Evolutionary conservation across 2,329 filamentous ascomycete genomes (phyloP), one percentile per base, ranked within the genome.

Genomic region (Zymoseptoria ardabiliae): DNA sequence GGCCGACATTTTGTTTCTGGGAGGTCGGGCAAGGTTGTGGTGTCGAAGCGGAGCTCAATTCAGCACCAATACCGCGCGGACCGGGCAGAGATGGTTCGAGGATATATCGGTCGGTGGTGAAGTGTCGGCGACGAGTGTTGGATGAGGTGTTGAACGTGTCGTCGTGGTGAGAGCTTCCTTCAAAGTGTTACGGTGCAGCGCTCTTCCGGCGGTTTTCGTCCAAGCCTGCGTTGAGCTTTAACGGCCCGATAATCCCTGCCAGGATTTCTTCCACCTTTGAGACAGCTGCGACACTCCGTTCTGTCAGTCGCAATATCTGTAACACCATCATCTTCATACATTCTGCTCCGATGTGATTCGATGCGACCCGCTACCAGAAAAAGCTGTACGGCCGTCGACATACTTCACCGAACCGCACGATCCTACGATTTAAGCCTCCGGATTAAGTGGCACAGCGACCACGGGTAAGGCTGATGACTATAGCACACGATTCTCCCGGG

Each of bases 1-100:
- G 63, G 82, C 80, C 74, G 82, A 81, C 82, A 84, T 85, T 73
- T 75, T 79, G 35, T 45, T 45, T 45, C 17, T 45, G 35, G 35
- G 35, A 45, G 35, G 35, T 45, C 35, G 35, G 35, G 17, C 5
- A 17, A 41, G 17, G 35, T 41, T 11, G 35, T 45, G 17, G 35
- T 45, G 35, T n/a, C 6, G 35, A n/a, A 45, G 35, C 13, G 35
- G 35, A 45, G 35, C 35, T 45, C 11, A 45, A 45, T 45, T 45
- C 35, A 45, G 17, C 35, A 45, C 35, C 35, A 45, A 45, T n/a
- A 45, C 35, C 35, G 35, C 35, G 35, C 35, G 35, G 13, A 45
- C 35, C 35, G 13, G 35, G 35, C 35, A 45, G 35, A 45, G 35
- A 45, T 45, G 17, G 35, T 17, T 45, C 5, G 13, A 45, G 35